Conservation (phyloP, 2,329 filamentous ascomycete genomes). For the Sporothrix globosa region DNA sequence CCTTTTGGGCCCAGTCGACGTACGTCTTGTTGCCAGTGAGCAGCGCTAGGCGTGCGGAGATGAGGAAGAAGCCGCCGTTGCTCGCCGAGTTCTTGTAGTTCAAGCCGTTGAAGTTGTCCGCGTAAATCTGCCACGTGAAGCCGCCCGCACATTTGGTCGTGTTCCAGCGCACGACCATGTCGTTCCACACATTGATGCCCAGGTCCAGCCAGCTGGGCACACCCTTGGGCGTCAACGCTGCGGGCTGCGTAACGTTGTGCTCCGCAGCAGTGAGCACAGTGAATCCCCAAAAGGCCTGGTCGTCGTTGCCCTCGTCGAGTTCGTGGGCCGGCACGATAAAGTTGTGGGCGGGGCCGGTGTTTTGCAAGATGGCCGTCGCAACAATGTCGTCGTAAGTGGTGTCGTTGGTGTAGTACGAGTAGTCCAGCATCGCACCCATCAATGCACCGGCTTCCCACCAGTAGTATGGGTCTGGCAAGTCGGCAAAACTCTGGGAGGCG, state of each 20-base stretch:
- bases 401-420: conserved; percentile 69
- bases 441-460: conserved; percentile 69
- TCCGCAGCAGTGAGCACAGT: conserved; percentile 70
- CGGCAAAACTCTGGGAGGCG: conserved; percentile 54
- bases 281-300: conserved; percentile 75
- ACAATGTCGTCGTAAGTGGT: conserved; percentile 62
- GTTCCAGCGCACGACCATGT: conserved; percentile 72
- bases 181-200: conserved; percentile 72
- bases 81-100: conserved; percentile 82
- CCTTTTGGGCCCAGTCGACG: conserved; percentile 65
- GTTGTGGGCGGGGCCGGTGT: conserved; percentile 60
- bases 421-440: conserved; percentile 70
- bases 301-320: conserved; percentile 71
- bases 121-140: conserved; percentile 79
- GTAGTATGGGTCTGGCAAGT: conserved; percentile 69
- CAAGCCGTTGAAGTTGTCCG: conserved; percentile 71
- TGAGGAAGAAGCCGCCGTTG: conserved; percentile 82
- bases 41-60: conserved; percentile 73
- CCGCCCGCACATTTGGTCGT: conserved; percentile 68
- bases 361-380: conserved; percentile 61
- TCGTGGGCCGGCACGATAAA: conserved; percentile 62
- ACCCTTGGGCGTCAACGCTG: conserved; percentile 62
- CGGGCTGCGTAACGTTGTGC: conserved; percentile 65
- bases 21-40: conserved; percentile 70
- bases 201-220: conserved; percentile 70